Percentiles rank a stretch among this genome's conserved stretches.
Evolutionary conservation across 345 rosid genomes (phyloP).

Genomic region (Microthlaspi erraticum): DNA sequence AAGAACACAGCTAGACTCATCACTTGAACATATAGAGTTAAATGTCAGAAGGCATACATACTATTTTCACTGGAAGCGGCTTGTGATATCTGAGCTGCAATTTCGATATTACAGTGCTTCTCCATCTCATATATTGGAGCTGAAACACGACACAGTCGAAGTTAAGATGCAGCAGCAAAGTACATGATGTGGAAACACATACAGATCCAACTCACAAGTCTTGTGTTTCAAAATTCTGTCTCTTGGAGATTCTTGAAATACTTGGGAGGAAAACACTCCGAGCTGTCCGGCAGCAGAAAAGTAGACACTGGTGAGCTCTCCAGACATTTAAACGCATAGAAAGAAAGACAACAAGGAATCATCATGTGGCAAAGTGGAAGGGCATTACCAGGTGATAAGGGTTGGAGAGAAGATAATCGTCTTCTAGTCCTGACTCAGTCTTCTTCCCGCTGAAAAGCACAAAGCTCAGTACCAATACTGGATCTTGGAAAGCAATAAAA

Average conservation of each 20-base stretch:
- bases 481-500: not conserved
- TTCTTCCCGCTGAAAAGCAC: slow-evolving; percentile 71
- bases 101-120: slow-evolving; percentile 96
- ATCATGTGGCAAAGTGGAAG: not conserved
- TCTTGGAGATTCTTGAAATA: slow-evolving; percentile 88
- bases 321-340: not conserved
- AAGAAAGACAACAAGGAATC: slow-evolving; percentile 1
- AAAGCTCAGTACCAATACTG: not conserved
- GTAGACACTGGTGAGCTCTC: slow-evolving; percentile 14
- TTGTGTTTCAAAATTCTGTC: slow-evolving; percentile 79
- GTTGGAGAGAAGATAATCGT: slow-evolving; percentile 84
- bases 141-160: slow-evolving; percentile 47
- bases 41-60: slow-evolving; percentile 34
- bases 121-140: slow-evolving; percentile 93
- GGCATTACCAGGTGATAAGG: slow-evolving; percentile 93
- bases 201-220: slow-evolving; percentile 55
- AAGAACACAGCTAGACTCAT: slow-evolving; percentile 20
- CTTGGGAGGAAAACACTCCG: slow-evolving; percentile 96
- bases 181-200: slow-evolving; percentile 15
- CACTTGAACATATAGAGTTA: not conserved
- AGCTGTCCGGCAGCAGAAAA: slow-evolving; percentile 61
- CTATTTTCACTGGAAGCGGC: slow-evolving; percentile 47
- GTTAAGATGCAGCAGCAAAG: slow-evolving; percentile 30
- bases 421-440: slow-evolving; percentile 75
- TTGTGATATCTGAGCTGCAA: slow-evolving; percentile 84